A percentile compares a stretch with the other conserved stretches of the same genome.
These are phyloP conservation scores for Candida pini DNA, from an alignment of 805 yeast genomes.

Conservation along the genomic window DNA sequence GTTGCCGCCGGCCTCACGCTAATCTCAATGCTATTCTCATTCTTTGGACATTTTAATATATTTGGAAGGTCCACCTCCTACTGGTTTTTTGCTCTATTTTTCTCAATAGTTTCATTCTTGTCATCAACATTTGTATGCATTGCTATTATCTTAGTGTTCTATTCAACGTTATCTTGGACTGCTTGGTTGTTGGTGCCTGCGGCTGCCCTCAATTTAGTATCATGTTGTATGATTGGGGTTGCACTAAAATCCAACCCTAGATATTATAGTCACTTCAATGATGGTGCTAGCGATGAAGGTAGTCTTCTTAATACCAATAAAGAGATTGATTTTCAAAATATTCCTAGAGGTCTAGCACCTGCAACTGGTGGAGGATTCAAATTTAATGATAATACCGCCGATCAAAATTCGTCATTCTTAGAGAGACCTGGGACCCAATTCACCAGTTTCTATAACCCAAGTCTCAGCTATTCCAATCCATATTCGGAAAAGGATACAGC, in stretches of 20 bases:
- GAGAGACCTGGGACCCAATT: neutral
- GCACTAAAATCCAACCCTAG: slow-evolving; percentile 22
- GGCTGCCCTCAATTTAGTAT: slow-evolving; percentile 48
- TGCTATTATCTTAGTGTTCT: slow-evolving; percentile 50
- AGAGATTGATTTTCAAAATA: slow-evolving; percentile 9
- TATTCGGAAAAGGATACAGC: slow-evolving; percentile 1
- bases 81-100: slow-evolving; percentile 39
- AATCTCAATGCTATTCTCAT: slow-evolving; percentile 33
- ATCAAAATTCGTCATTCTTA: neutral
- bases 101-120: slow-evolving; percentile 45
- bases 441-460: slow-evolving; percentile 1
- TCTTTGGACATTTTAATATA: slow-evolving; percentile 27
- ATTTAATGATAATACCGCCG: neutral
- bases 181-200: slow-evolving; percentile 68
- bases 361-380: neutral
- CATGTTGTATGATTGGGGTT: slow-evolving; percentile 44
- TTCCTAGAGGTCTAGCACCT: neutral
- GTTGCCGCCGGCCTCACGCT: slow-evolving; percentile 62
- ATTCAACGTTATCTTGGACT: slow-evolving; percentile 66
- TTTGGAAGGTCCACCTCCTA: slow-evolving; percentile 17
- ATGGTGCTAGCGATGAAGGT: slow-evolving; percentile 9
- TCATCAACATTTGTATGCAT: slow-evolving; percentile 51
- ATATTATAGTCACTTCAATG: slow-evolving; percentile 10
- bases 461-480: slow-evolving; percentile 2
- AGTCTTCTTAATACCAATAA: slow-evolving; percentile 8